Evolutionary conservation across 2,329 filamentous ascomycete species (phyloP).

Genomic region (Chaetomiaceae sp.): DNA sequence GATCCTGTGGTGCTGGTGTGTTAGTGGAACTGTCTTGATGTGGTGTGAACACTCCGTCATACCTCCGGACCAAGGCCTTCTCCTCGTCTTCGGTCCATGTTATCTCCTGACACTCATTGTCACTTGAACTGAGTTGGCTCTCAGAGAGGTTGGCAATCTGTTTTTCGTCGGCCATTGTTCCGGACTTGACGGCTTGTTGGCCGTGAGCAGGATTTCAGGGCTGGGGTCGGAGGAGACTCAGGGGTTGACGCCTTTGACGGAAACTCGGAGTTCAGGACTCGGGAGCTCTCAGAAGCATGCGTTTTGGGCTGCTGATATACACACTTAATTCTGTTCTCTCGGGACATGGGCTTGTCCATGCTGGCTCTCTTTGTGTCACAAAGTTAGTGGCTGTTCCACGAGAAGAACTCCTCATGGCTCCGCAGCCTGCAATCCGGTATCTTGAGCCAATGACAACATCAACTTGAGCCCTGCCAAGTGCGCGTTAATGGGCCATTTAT

Average conservation of each 20-base stretch:
- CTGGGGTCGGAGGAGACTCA: no score
- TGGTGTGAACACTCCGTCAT: no score
- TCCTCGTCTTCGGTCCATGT: conserved; percentile 25
- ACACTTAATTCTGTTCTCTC: no score
- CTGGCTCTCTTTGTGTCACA: no score
- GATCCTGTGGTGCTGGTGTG: conserved; percentile 28
- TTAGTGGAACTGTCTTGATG: no score
- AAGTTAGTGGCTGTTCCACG: no score
- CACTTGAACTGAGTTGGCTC: conserved; percentile 17
- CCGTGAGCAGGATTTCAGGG: background rate
- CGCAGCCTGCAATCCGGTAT: background rate
- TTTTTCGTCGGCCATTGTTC: conserved; percentile 15
- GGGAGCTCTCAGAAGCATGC: no score
- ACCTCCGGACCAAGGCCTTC: conserved; percentile 22
- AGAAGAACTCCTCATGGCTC: no score
- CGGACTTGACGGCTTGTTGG: background rate
- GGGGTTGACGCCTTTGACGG: no score
- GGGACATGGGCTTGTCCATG: no score
- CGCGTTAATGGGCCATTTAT: background rate
- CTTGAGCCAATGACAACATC: background rate
- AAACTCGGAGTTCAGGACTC: no score
- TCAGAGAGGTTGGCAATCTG: conserved; percentile 11
- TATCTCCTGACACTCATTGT: conserved; percentile 20
- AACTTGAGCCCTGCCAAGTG: background rate
- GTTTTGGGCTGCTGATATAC: no score